phyloP scores from a whole-genome alignment of 345 rosid species.

The Diplotaxis tenuifolia region DNA sequence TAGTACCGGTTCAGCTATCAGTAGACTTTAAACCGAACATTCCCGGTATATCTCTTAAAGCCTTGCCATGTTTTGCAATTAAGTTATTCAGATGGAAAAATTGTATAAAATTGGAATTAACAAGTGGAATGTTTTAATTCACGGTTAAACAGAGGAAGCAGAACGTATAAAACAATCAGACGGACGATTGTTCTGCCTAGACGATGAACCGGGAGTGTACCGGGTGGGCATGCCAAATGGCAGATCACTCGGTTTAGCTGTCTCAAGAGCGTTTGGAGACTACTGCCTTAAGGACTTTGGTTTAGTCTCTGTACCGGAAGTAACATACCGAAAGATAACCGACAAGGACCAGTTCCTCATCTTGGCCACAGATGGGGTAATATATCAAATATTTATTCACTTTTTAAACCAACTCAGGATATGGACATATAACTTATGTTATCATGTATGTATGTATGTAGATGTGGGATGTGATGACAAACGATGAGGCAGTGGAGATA shows the following conservation, averaged over 20 bases:
- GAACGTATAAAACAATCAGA: constrained; percentile 62
- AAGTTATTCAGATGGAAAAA: background rate
- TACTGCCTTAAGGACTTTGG: constrained; percentile 83
- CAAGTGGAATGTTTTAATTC: background rate
- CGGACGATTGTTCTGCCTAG: constrained; percentile 65
- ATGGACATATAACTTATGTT: background rate
- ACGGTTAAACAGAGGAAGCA: constrained; percentile 68
- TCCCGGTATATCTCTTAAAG: constrained; percentile 48
- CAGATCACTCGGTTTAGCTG: constrained; percentile 62
- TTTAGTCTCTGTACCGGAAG: constrained; percentile 71
- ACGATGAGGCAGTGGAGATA: constrained; percentile 72
- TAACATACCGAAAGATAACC: constrained; percentile 54
- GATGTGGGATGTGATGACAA: constrained; percentile 89
- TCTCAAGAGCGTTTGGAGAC: constrained; percentile 87
- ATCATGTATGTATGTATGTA: constrained; percentile 24
- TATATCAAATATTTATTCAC: background rate
- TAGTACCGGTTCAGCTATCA: constrained; percentile 74
- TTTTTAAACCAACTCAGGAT: background rate
- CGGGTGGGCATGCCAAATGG: constrained; percentile 77
- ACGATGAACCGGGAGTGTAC: constrained; percentile 77
- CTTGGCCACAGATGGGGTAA: constrained; percentile 83
- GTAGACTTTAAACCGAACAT: constrained; percentile 79
- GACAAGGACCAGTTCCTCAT: constrained; percentile 68
- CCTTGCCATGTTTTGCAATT: background rate
- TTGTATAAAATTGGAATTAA: background rate